Percentiles rank a stretch among this genome's conserved stretches.
Conservation (phyloP, 768 basidiomycete genomes). For the Cytidiella melzeri region DNA sequence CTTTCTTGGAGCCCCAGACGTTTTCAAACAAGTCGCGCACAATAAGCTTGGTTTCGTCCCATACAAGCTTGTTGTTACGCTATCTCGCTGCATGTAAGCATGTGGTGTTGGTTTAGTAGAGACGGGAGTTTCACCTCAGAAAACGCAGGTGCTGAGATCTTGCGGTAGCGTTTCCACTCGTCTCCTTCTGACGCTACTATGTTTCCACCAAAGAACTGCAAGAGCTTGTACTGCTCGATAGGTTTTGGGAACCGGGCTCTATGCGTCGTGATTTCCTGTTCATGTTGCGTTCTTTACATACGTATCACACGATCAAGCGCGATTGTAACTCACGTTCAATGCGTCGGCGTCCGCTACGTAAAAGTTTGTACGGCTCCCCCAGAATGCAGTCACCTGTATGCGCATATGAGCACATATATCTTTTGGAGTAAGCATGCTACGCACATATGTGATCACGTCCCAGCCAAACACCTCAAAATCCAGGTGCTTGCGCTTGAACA, state of each 20-base stretch:
- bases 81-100: conserved; percentile 3
- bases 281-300: not conserved
- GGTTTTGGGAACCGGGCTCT: conserved; percentile 55
- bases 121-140: conserved; percentile 40
- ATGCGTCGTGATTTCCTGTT: conserved; percentile 44
- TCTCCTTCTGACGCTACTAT: conserved; percentile 61
- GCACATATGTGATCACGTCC: conserved; percentile 21
- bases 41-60: conserved; percentile 30
- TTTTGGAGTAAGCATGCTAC: not conserved
- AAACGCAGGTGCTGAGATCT: conserved; percentile 59
- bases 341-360: conserved; percentile 15
- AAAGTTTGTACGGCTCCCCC: conserved; percentile 6
- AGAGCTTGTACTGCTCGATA: conserved; percentile 35
- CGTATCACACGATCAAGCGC: not conserved
- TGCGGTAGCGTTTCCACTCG: conserved; percentile 60
- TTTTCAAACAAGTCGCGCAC: conserved; percentile 29
- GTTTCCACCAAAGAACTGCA: conserved; percentile 52
- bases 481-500: conserved; percentile 17
- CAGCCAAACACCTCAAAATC: conserved; percentile 17
- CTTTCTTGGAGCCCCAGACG: conserved; percentile 40
- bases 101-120: conserved; percentile 5
- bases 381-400: conserved; percentile 8
- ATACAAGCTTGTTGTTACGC: conserved; percentile 34
- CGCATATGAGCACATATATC: not conserved
- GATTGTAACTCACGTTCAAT: conserved; percentile 6